Evolutionary conservation across 768 basidiomycete genomes (phyloP).

Genomic region (Clitopilus passeckerianus): DNA sequence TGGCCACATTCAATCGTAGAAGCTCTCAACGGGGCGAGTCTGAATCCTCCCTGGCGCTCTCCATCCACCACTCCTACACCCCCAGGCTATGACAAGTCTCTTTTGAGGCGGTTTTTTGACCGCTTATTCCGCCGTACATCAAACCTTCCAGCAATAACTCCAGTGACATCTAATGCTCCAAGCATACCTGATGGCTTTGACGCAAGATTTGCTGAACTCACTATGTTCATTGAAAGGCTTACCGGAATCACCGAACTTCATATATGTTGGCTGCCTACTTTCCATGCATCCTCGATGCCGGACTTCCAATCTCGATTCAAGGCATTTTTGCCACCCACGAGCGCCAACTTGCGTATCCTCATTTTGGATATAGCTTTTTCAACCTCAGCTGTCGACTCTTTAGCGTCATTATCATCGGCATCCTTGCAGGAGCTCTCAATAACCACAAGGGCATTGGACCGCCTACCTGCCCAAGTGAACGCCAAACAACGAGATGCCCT

Average conservation of each 20-base stretch:
- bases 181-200: background rate
- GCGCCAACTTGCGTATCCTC: slow-evolving; percentile 3
- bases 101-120: background rate
- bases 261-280: slow-evolving; percentile 12
- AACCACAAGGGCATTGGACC: too few species aligned
- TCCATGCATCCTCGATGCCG: slow-evolving; percentile 1
- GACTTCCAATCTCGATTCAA: too few species aligned
- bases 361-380: slow-evolving; percentile 2
- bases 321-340: background rate
- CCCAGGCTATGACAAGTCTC: background rate
- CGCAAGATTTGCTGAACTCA: background rate
- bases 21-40: slow-evolving; percentile 11
- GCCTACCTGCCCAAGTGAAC: too few species aligned
- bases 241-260: slow-evolving; percentile 12
- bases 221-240: background rate
- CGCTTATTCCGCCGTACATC: background rate
- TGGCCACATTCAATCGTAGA: slow-evolving; percentile 20
- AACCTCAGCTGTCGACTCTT: background rate
- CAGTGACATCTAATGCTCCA: background rate
- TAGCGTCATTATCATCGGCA: too few species aligned
- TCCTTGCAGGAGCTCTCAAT: too few species aligned
- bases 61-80: background rate
- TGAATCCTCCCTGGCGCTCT: background rate
- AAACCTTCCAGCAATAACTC: background rate
- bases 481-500: background rate